Conservation (phyloP, 495 filamentous ascomycete species). For the Lasiosphaeria hispida region DNA sequence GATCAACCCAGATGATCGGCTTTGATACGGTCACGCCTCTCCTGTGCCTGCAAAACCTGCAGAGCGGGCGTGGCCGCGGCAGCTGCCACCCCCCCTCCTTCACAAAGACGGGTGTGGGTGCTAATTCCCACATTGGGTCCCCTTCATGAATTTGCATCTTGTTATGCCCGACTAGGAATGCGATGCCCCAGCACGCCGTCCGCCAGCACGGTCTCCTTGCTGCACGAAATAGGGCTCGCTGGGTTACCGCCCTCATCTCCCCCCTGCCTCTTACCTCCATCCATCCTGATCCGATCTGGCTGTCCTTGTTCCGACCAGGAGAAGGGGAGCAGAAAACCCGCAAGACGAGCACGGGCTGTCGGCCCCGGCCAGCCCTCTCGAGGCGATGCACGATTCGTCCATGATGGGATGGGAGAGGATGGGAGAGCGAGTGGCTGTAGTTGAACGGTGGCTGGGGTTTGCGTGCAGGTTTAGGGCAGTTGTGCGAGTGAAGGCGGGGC, state of each 20-base stretch:
- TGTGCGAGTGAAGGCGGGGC: background rate
- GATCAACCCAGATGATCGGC: conserved; percentile 32
- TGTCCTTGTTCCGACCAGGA: too few relatives aligned
- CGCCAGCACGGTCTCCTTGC: background rate
- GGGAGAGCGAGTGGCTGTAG: background rate
- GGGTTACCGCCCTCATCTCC: background rate
- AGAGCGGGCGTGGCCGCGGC: conserved; percentile 8
- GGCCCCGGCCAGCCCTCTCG: conserved; percentile 3
- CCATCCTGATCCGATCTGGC: too few relatives aligned
- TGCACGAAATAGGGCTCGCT: background rate
- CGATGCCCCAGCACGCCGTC: background rate
- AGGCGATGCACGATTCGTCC: conserved; percentile 6
- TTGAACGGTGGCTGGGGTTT: background rate
- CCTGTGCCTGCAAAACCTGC: conserved; percentile 15
- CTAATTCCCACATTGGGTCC: background rate
- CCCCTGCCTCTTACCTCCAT: background rate
- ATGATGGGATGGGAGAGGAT: background rate
- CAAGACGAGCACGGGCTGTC: background rate
- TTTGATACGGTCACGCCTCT: conserved; percentile 28
- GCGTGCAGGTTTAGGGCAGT: background rate
- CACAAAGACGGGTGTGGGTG: too few relatives aligned
- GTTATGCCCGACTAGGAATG: conserved; percentile 12
- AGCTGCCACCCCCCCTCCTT: background rate
- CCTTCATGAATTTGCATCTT: conserved; percentile 12
- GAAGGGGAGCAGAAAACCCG: background rate